These are phyloP conservation scores for Apiotrichum siamense DNA, from an alignment of 1,284 basidiomycete genomes.

Conservation along the genomic window DNA sequence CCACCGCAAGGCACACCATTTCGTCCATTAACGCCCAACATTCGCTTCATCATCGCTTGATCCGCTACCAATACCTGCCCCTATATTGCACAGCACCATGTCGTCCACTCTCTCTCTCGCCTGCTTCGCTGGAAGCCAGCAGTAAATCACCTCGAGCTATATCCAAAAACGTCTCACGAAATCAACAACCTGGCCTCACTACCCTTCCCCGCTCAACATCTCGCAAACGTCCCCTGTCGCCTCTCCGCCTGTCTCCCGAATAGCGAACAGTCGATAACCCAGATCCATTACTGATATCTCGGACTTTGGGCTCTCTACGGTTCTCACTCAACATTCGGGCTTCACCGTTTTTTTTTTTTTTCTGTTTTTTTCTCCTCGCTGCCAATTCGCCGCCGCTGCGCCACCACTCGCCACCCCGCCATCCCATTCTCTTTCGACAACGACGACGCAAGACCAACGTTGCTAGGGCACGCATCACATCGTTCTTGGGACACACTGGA, in stretches of 20 bases:
- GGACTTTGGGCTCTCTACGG: not conserved
- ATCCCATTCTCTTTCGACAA: too few species aligned
- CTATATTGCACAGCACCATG: not conserved
- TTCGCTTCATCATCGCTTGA: not conserved
- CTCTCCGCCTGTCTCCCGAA: too few species aligned
- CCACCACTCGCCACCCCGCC: too few species aligned
- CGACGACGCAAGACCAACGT: too few species aligned
- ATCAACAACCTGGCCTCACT: not conserved
- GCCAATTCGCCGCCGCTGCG: too few species aligned
- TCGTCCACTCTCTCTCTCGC: not conserved
- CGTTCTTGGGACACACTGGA: too few species aligned
- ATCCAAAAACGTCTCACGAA: not conserved
- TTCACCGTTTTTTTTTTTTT: too few species aligned
- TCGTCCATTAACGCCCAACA: too few species aligned
- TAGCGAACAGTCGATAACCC: not conserved
- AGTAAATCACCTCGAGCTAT: not conserved
- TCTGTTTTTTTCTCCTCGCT: too few species aligned
- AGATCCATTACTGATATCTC: not conserved
- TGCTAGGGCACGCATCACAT: too few species aligned
- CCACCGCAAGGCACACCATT: too few species aligned
- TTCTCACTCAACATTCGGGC: too few species aligned
- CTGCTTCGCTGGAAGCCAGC: not conserved
- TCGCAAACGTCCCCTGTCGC: not conserved
- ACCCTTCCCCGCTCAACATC: not conserved
- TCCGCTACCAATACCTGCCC: not conserved